Evolutionary conservation across 2,329 filamentous ascomycete species (phyloP).

Genomic region (Alternaria hordeiaustralica): DNA sequence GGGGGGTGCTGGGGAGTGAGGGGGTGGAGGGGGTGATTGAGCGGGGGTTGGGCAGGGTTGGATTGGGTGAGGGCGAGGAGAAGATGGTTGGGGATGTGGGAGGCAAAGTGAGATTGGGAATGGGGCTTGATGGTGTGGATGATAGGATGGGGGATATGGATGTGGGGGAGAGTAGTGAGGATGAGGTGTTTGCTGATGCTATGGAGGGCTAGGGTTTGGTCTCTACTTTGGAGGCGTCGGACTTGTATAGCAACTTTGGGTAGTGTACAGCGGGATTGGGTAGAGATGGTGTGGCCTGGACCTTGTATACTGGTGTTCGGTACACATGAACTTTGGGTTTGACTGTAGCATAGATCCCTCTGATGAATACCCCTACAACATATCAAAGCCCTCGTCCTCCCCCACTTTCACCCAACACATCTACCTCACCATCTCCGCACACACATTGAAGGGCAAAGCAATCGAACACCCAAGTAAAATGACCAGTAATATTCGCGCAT

Average conservation of each 20-base stretch:
- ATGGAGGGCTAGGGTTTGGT: background rate
- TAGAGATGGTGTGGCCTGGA: fast-evolving
- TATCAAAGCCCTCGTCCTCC: background rate
- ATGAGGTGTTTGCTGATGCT: background rate
- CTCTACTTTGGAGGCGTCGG: background rate
- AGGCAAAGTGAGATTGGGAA: background rate
- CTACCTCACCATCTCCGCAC: background rate
- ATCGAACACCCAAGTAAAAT: background rate
- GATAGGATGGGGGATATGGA: background rate
- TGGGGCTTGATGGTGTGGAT: background rate
- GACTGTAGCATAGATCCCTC: background rate
- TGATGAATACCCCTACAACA: background rate
- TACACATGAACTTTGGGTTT: background rate
- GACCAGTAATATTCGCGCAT: background rate
- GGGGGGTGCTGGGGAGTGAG: slow-evolving; percentile 9
- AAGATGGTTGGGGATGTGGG: background rate
- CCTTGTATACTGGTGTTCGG: background rate
- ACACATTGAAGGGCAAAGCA: background rate
- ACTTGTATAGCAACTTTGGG: background rate
- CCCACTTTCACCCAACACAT: background rate
- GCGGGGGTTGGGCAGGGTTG: background rate
- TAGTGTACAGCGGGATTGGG: too few species aligned
- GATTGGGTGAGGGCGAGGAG: background rate
- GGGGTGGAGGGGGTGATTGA: background rate
- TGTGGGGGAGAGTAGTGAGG: background rate